A percentile compares a stretch with the other conserved stretches of the same genome.
Evolutionary conservation across 179 eudicot species (phyloP).

Genomic region (Beta macrorhiza): DNA sequence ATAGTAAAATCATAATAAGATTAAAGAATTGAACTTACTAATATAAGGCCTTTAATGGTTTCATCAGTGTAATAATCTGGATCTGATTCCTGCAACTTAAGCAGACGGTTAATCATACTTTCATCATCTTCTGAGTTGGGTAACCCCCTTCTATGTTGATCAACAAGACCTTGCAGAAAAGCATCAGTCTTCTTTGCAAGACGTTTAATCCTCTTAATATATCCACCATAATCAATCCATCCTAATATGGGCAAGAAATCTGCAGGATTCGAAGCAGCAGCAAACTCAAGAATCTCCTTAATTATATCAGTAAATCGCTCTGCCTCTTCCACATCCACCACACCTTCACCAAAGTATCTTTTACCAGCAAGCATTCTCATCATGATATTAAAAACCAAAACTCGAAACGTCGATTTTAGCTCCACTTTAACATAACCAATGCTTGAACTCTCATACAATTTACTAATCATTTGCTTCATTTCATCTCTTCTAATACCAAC

Average conservation of each 20-base stretch:
- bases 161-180: conserved; percentile 38
- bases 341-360: conserved; percentile 32
- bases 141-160: conserved; percentile 24
- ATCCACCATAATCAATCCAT: conserved; percentile 43
- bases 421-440: conserved; percentile 33
- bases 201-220: conserved; percentile 29
- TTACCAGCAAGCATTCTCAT: conserved; percentile 49
- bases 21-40: conserved; percentile 32
- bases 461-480: conserved; percentile 20
- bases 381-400: conserved; percentile 43
- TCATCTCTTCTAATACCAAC: conserved; percentile 30
- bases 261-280: conserved; percentile 40
- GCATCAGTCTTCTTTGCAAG: conserved; percentile 31
- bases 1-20: neutral
- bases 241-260: conserved; percentile 45
- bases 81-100: conserved; percentile 47
- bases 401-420: conserved; percentile 38
- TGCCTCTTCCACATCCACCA: conserved; percentile 31
- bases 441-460: conserved; percentile 5
- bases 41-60: conserved; percentile 48
- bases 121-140: conserved; percentile 8
- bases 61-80: conserved; percentile 57
- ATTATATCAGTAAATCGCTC: conserved; percentile 32
- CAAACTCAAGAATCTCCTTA: conserved; percentile 31
- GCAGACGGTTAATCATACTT: conserved; percentile 48